Base-by-base conservation (phyloP, 2,329 filamentous ascomycete genomes). In the Penicillium italicum region DNA sequence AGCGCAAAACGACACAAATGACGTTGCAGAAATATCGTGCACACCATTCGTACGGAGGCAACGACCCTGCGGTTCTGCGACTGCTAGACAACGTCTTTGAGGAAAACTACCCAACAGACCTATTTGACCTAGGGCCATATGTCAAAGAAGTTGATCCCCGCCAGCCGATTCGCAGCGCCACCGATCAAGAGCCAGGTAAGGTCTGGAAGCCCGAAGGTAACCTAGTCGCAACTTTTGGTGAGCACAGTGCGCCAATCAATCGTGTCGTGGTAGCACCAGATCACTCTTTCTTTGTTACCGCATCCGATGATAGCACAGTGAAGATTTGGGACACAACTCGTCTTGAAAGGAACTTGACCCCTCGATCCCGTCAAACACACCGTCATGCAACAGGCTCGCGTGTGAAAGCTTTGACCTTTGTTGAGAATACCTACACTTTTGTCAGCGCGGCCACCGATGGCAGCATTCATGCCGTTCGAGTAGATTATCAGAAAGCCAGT, bases 391-490 rank as follows among this genome's bases (percentile, higher is more conserved):
- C 83, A 1, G 88, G 86, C 1, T 82, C 86, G 0, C 88, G 85
- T 56, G 88, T 97, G 2, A 86, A 90, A 30, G 87, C 90, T 14
- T 74, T 99, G 22, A 92, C 90, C 64, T 97, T 99, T 69, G 85
- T 99, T 37, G 92, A 97, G 68, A 89, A 91, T 62, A 96, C 92
- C 0, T 91, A 97, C 71, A 92, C 90, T 22, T 97, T 99, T 69
- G 82, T 96, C 58, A 96, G 90, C 68, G 94, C 90, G 50, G 92
- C 90, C 5, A 91, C 84, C 44, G 92, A 99, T 71, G 94, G 94
- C 22, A 93, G 87, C 64, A 86, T 99, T 10, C 88, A 96, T 68
- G 89, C 95, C 2, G 88, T 97, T 58, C 91, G 91, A 68, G 86
- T 96, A n/a, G 85, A 89, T 56, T 85, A 85, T 60, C 74, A 80